Evolutionary conservation across 1,284 basidiomycete genomes (phyloP).

Genomic region (Tilletia indica): DNA sequence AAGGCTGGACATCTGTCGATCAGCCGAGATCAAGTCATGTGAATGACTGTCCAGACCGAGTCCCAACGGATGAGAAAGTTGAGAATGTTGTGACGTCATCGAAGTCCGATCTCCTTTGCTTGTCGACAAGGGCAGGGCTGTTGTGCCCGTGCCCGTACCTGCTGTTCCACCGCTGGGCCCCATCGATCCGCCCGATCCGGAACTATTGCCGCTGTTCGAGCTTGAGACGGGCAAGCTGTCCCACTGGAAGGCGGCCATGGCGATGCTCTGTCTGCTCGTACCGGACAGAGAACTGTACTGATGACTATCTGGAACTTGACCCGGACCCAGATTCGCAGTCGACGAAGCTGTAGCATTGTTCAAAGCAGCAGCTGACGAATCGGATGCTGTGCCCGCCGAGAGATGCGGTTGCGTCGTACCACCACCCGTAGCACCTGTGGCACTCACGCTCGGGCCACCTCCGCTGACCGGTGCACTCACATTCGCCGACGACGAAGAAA

Average conservation of each 20-base stretch:
- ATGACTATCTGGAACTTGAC: too few species aligned
- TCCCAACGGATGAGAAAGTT: too few species aligned
- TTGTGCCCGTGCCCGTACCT: neutral
- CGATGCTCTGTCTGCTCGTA: slow-evolving; percentile 10
- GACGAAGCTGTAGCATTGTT: too few species aligned
- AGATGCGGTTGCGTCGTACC: neutral
- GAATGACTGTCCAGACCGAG: too few species aligned
- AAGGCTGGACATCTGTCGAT: neutral
- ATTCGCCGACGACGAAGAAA: neutral
- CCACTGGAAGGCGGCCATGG: slow-evolving; percentile 16
- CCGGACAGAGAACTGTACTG: slow-evolving; percentile 14
- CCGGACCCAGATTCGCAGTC: too few species aligned
- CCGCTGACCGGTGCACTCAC: neutral
- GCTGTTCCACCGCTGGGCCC: neutral
- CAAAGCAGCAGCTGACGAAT: neutral
- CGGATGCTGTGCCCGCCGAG: neutral
- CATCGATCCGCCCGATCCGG: neutral
- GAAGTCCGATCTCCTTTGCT: too few species aligned
- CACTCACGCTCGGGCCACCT: neutral
- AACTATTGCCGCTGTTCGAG: neutral
- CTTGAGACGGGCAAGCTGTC: neutral
- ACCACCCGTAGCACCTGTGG: too few species aligned
- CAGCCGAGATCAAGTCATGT: neutral
- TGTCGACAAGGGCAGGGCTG: too few species aligned
- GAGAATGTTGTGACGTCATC: too few species aligned